phyloP scores from a whole-genome alignment of 2,329 filamentous ascomycete genomes.

The Trichoderma sp. region DNA sequence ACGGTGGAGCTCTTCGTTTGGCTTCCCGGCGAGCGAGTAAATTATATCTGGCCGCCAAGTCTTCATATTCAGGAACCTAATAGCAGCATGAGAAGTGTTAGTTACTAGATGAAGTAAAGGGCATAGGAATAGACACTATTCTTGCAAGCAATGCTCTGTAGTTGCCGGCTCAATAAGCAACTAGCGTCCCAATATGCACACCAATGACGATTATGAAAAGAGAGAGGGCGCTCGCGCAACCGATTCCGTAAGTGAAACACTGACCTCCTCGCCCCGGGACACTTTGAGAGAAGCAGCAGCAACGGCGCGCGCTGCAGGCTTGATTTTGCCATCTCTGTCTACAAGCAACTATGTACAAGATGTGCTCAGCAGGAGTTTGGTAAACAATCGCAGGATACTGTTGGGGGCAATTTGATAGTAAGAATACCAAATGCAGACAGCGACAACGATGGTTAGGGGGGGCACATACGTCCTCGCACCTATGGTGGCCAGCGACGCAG shows the following conservation, averaged over 20 bases:
- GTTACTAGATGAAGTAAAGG: background rate
- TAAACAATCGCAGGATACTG: background rate
- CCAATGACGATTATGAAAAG: background rate
- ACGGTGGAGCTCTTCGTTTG: slow-evolving; percentile 21
- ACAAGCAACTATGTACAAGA: slow-evolving; percentile 27
- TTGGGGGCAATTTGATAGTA: background rate
- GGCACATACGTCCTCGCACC: slow-evolving; percentile 27
- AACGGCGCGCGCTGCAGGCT: slow-evolving; percentile 26
- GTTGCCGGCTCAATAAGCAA: background rate
- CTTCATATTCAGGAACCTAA: slow-evolving; percentile 24
- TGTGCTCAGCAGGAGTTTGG: slow-evolving; percentile 23
- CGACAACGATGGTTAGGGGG: background rate
- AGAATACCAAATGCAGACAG: background rate
- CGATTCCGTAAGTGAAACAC: slow-evolving; percentile 9
- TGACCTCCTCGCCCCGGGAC: slow-evolving; percentile 26
- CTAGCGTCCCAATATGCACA: background rate
- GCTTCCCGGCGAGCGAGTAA: slow-evolving; percentile 23
- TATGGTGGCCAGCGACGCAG: slow-evolving; percentile 26
- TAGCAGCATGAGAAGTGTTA: background rate
- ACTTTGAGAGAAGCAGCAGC: slow-evolving; percentile 26
- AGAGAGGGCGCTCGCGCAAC: background rate
- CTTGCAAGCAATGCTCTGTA: background rate
- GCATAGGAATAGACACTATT: background rate
- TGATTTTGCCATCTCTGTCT: slow-evolving; percentile 27
- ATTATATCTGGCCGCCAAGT: slow-evolving; percentile 25